A percentile compares a stretch with the other conserved stretches of the same genome.
Evolutionary conservation across 2,329 filamentous ascomycete genomes (phyloP).

Genomic region (Diaporthe citrichinensis): DNA sequence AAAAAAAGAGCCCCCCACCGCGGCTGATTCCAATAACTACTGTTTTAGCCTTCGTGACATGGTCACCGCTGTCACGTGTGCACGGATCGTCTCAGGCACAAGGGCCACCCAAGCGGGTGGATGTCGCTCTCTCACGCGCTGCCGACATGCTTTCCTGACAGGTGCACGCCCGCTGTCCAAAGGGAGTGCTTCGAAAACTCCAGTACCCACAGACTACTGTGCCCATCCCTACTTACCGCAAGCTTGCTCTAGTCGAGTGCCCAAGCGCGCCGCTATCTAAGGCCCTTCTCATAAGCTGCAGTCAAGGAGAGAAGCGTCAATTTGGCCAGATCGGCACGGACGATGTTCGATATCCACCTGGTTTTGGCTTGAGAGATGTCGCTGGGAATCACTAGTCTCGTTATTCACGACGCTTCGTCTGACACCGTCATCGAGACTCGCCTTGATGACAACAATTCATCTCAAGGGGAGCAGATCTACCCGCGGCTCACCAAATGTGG

Average conservation of each 20-base stretch:
- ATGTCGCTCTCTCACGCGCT: constrained; percentile 6
- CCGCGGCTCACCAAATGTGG: background rate
- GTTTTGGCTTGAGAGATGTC: background rate
- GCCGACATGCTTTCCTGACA: constrained; percentile 19
- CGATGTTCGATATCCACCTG: background rate
- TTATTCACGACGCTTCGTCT: background rate
- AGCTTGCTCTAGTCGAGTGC: constrained; percentile 2
- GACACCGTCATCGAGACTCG: background rate
- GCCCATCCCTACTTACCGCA: background rate
- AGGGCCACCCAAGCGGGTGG: constrained; percentile 16
- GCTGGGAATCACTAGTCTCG: background rate
- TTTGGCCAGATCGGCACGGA: constrained; percentile 5
- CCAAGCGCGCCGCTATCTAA: background rate
- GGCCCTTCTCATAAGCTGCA: background rate
- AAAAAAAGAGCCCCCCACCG: background rate
- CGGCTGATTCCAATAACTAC: background rate
- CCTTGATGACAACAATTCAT: background rate
- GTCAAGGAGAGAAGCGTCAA: background rate
- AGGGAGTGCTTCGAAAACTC: background rate
- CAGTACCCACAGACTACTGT: constrained; percentile 1
- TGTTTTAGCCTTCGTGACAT: constrained; percentile 1
- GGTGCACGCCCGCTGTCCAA: constrained; percentile 9
- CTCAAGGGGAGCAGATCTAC: background rate
- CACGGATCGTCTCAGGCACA: constrained; percentile 14
- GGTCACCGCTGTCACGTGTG: constrained; percentile 9